A percentile compares a stretch with the other conserved stretches of the same genome.
Conservation (phyloP, 139 green algal genomes). For the Chlamydomonas sp. region DNA sequence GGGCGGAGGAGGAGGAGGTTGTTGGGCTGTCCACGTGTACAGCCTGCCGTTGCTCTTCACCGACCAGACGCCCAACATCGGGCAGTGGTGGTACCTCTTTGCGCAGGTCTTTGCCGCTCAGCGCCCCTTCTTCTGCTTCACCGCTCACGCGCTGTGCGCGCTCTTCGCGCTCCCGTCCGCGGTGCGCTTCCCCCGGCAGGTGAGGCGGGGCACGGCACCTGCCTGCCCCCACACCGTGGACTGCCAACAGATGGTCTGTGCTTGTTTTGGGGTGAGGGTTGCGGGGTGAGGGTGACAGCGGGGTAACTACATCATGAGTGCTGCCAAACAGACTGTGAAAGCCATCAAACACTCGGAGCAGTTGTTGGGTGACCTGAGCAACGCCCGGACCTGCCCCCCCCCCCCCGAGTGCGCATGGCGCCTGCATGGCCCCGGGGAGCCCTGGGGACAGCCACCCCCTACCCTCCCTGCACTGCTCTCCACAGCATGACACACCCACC, state of each 20-base stretch:
- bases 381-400: too few relatives aligned
- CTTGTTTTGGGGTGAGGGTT: too few relatives aligned
- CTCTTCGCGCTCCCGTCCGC: conserved; percentile 43
- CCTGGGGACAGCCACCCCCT: too few relatives aligned
- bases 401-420: too few relatives aligned
- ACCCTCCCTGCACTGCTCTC: too few relatives aligned
- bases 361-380: too few relatives aligned
- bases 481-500: background rate
- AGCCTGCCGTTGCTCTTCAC: conserved; percentile 32
- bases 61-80: conserved; percentile 63
- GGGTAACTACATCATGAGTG: background rate
- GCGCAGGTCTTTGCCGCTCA: conserved; percentile 34
- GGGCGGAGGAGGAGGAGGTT: too few relatives aligned
- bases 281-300: too few relatives aligned
- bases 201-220: background rate
- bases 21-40: conserved; percentile 32
- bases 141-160: conserved; percentile 12
- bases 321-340: background rate
- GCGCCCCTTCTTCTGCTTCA: conserved; percentile 10
- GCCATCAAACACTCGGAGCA: background rate
- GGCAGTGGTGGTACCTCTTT: conserved; percentile 73
- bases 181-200: conserved; percentile 43
- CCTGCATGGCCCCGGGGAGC: too few relatives aligned
- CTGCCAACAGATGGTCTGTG: too few relatives aligned
- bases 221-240: background rate